A percentile compares a stretch with the other conserved stretches of the same genome.
Evolutionary conservation across 1,284 basidiomycete genomes (phyloP).

Genomic region (Leccinum griseonigrum): DNA sequence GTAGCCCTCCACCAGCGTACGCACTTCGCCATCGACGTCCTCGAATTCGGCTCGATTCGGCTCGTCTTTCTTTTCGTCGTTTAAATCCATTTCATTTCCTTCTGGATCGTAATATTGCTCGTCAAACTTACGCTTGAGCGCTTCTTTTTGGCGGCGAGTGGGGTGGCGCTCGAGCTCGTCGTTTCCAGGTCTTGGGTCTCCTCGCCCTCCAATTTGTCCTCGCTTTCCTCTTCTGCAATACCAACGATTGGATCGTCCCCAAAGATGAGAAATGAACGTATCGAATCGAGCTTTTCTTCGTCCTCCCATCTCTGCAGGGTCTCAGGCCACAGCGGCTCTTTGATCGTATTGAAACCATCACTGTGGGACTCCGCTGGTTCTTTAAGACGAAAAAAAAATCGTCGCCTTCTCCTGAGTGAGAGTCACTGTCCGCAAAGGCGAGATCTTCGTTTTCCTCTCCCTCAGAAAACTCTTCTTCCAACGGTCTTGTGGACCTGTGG

Average conservation of each 20-base stretch:
- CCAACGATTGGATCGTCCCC: slow-evolving; percentile 45
- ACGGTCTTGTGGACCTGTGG: slow-evolving; percentile 45
- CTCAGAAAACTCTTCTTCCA: slow-evolving; percentile 33
- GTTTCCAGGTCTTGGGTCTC: slow-evolving; percentile 39
- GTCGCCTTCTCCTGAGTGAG: slow-evolving; percentile 61
- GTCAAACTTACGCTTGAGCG: slow-evolving; percentile 93
- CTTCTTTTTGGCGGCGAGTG: slow-evolving; percentile 84
- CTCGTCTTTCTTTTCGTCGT: slow-evolving; percentile 90
- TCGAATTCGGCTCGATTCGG: slow-evolving; percentile 87
- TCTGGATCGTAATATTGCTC: slow-evolving; percentile 95
- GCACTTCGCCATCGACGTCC: slow-evolving; percentile 73
- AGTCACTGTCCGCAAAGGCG: slow-evolving; percentile 80
- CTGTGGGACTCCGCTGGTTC: slow-evolving; percentile 39
- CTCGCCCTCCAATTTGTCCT: slow-evolving; percentile 41
- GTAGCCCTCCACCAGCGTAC: slow-evolving; percentile 88
- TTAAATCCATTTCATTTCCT: slow-evolving; percentile 77
- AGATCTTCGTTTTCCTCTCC: slow-evolving; percentile 42
- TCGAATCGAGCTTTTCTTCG: slow-evolving; percentile 81
- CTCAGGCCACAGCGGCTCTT: slow-evolving; percentile 50
- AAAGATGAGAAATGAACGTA: slow-evolving; percentile 91
- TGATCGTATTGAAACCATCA: slow-evolving; percentile 71
- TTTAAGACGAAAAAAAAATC: slow-evolving; percentile 76
- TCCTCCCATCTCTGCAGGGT: slow-evolving; percentile 78
- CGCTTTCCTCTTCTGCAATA: slow-evolving; percentile 38
- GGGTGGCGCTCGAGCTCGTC: slow-evolving; percentile 41